Percentiles rank a stretch among this genome's conserved stretches.
phyloP scores from a whole-genome alignment of 2,329 filamentous ascomycete genomes.

The Fusarium xyrophilum region DNA sequence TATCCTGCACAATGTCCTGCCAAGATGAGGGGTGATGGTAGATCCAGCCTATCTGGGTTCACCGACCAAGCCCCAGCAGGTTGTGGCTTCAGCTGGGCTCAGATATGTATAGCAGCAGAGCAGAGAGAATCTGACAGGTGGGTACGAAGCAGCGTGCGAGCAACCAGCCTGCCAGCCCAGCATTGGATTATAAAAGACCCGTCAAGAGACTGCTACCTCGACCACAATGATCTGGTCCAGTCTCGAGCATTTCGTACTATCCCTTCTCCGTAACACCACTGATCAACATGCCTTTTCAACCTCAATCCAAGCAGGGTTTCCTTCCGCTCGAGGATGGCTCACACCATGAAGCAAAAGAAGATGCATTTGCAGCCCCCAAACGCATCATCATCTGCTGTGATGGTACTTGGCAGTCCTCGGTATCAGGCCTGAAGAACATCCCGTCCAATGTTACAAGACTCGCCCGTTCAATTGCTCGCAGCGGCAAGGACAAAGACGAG shows the following conservation, averaged over 20 bases:
- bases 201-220: not conserved
- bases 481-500: conserved; percentile 36
- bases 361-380: conserved; percentile 29
- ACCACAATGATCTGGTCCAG: not conserved
- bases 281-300: conserved; percentile 23
- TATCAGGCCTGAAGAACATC: conserved; percentile 37
- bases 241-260: not conserved
- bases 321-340: conserved; percentile 25
- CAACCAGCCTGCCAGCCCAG: not conserved
- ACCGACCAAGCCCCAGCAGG: conserved; percentile 26
- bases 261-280: not conserved
- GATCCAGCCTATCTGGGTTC: conserved; percentile 20
- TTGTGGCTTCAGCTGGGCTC: conserved; percentile 26
- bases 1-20: conserved; percentile 17
- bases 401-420: conserved; percentile 46
- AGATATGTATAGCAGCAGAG: not conserved
- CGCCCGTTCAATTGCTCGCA: conserved; percentile 40
- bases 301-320: conserved; percentile 12
- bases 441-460: conserved; percentile 48
- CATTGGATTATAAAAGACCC: conserved; percentile 16
- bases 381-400: conserved; percentile 48
- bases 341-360: conserved; percentile 20
- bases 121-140: conserved; percentile 5
- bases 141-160: not conserved
- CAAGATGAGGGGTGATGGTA: conserved; percentile 23